phyloP scores from a whole-genome alignment of 2,329 filamentous ascomycete genomes.

The Hymenotorrendiella dingleyae region DNA sequence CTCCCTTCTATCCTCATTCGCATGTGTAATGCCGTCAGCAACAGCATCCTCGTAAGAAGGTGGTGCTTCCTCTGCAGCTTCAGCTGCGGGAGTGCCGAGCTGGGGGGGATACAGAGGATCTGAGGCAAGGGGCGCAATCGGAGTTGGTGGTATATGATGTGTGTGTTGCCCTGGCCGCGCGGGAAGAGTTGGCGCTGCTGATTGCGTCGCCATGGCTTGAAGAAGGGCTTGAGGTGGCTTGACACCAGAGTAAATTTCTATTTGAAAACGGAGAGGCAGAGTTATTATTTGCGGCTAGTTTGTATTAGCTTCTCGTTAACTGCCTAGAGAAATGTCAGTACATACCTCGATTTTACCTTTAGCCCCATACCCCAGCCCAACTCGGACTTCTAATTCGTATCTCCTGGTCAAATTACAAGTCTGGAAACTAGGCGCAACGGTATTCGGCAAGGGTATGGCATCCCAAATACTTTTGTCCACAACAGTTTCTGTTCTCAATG shows the following conservation, averaged over 20 bases:
- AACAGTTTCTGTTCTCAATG: conserved; percentile 61
- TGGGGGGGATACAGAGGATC: conserved; percentile 56
- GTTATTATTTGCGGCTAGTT: conserved; percentile 66
- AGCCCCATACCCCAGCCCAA: conserved; percentile 71
- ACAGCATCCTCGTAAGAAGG: conserved; percentile 94
- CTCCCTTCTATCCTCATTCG: conserved; percentile 64
- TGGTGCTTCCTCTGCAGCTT: conserved; percentile 67
- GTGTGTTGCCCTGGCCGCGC: conserved; percentile 21
- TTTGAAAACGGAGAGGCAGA: conserved; percentile 70
- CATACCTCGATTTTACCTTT: conserved; percentile 35
- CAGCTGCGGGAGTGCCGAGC: conserved; percentile 40
- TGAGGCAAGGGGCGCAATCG: conserved; percentile 25
- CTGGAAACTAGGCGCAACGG: conserved; percentile 77
- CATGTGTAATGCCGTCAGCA: conserved; percentile 65
- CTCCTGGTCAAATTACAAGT: conserved; percentile 80
- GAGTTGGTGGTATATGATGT: conserved; percentile 20
- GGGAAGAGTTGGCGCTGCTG: conserved; percentile 9
- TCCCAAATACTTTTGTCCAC: conserved; percentile 71
- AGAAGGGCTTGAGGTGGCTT: conserved; percentile 72
- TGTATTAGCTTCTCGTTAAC: conserved; percentile 8
- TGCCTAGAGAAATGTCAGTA: not conserved
- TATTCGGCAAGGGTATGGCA: conserved; percentile 67
- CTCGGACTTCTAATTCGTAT: conserved; percentile 78
- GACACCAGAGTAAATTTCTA: conserved; percentile 85
- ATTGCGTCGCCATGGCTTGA: conserved; percentile 47